These are phyloP conservation scores for Botrytis fragariae DNA, from an alignment of 2,329 filamentous ascomycete genomes.

Conservation along the genomic window DNA sequence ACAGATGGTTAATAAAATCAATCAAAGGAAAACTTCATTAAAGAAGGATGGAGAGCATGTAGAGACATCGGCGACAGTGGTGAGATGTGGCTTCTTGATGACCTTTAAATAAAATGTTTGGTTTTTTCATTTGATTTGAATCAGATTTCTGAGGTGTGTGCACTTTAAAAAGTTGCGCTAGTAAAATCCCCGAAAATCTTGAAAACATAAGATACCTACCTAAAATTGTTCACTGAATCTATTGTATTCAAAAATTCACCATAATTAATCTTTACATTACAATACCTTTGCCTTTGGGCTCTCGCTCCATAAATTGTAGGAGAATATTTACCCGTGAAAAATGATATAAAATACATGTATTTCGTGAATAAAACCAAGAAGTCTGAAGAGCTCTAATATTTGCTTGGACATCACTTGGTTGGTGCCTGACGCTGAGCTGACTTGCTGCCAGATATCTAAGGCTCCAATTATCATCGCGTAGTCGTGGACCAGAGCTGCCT, in stretches of 20 bases:
- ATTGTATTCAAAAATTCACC: not conserved
- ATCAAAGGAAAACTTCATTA: conserved; percentile 20
- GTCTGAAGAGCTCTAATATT: not conserved
- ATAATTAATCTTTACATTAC: not conserved
- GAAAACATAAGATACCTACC: not conserved
- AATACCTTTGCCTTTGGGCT: not conserved
- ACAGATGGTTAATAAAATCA: conserved; percentile 4
- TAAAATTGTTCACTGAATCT: not conserved
- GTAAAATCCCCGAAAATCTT: not conserved
- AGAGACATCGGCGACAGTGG: conserved; percentile 19
- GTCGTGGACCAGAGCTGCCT: conserved; percentile 29
- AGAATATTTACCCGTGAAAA: not conserved
- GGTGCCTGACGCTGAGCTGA: conserved; percentile 12
- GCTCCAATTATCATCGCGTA: conserved; percentile 26
- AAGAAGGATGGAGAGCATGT: conserved; percentile 28
- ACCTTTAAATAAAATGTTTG: not conserved
- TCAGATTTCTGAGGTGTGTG: conserved; percentile 10
- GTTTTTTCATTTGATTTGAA: not conserved
- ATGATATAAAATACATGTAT: not conserved
- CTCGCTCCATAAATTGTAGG: rapidly evolving
- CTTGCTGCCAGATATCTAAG: conserved; percentile 9
- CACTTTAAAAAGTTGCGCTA: not conserved
- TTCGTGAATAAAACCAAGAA: not conserved
- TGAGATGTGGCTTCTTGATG: conserved; percentile 24
- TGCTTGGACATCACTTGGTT: conserved; percentile 1